Conservation (phyloP, 106 monocot genomes). For the Acorus gramineus region DNA sequence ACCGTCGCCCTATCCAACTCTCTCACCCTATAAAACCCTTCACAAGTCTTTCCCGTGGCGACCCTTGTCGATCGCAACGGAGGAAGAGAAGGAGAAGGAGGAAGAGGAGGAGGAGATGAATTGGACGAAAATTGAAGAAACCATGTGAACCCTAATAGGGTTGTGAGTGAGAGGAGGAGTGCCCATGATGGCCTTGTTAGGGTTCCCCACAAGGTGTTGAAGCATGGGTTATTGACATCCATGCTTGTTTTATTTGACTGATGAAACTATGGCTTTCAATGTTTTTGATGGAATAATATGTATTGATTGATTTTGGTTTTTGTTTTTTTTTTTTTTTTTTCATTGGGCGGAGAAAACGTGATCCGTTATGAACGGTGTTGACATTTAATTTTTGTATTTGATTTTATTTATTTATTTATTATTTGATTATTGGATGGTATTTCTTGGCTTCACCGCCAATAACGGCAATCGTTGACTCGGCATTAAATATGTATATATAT, state of each 20-base stretch:
- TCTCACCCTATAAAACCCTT: conserved; percentile 28
- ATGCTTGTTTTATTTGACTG: not conserved
- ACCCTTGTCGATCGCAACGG: not conserved
- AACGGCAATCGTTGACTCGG: too few species aligned
- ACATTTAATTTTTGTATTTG: too few species aligned
- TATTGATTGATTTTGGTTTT: not conserved
- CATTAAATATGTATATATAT: too few species aligned
- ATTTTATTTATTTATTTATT: too few species aligned
- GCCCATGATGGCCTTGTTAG: conserved; percentile 20
- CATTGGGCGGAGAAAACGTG: conserved; percentile 14
- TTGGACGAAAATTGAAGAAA: conserved; percentile 5
- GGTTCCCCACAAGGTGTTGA: conserved; percentile 5
- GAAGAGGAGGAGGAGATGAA: not conserved
- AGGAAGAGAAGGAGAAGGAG: not conserved
- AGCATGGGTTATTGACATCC: conserved; percentile 21
- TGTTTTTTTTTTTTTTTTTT: not conserved
- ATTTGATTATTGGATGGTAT: too few species aligned
- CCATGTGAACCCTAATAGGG: conserved; percentile 16
- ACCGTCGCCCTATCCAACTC: conserved; percentile 10
- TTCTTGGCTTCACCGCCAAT: too few species aligned
- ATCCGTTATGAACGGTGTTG: conserved; percentile 20
- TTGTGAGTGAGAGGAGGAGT: conserved; percentile 13
- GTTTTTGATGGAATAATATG: not conserved
- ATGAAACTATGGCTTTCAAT: not conserved
- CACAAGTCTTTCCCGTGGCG: conserved; percentile 11